Percentiles rank a stretch among this genome's conserved stretches.
phyloP scores from a whole-genome alignment of 2,329 filamentous ascomycete species.

The Ophiostoma pallidulum region DNA sequence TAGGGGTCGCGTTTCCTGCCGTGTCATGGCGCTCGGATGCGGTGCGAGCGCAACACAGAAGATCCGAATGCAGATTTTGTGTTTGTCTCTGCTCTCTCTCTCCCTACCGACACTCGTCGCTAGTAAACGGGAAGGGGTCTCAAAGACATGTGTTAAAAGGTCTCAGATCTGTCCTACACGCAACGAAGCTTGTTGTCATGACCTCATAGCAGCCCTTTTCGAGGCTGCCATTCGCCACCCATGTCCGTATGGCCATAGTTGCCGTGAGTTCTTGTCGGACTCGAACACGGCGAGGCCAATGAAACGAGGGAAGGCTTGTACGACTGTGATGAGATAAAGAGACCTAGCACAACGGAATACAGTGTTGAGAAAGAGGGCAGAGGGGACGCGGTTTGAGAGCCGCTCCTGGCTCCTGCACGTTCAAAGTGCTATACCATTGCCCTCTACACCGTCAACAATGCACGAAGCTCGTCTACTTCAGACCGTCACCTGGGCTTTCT shows the following conservation, averaged over 20 bases:
- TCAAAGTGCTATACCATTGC: too few species aligned
- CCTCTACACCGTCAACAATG: too few species aligned
- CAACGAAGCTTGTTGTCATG: slow-evolving; percentile 8
- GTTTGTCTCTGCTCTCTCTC: background rate
- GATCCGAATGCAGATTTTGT: slow-evolving; percentile 1
- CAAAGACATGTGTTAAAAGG: background rate
- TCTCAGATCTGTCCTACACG: slow-evolving; percentile 5
- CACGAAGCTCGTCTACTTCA: background rate
- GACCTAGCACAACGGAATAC: slow-evolving; percentile 4
- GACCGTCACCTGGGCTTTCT: background rate
- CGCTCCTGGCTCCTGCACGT: too few species aligned
- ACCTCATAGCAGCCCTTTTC: background rate
- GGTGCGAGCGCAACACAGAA: slow-evolving; percentile 1
- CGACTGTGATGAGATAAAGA: slow-evolving; percentile 6
- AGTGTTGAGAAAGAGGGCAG: background rate
- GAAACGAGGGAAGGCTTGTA: background rate
- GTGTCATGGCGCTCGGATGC: slow-evolving; percentile 4
- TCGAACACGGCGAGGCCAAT: slow-evolving; percentile 2
- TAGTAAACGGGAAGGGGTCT: slow-evolving; percentile 2
- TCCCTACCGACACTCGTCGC: background rate
- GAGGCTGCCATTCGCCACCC: too few species aligned
- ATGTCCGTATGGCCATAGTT: too few species aligned
- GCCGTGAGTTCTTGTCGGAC: background rate
- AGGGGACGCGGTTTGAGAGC: too few species aligned
- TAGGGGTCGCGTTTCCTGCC: too few species aligned